These are phyloP conservation scores for Anthoceros angustus DNA, from an alignment of 225 moss, liverwort and hornwort species.

Conservation along the genomic window DNA sequence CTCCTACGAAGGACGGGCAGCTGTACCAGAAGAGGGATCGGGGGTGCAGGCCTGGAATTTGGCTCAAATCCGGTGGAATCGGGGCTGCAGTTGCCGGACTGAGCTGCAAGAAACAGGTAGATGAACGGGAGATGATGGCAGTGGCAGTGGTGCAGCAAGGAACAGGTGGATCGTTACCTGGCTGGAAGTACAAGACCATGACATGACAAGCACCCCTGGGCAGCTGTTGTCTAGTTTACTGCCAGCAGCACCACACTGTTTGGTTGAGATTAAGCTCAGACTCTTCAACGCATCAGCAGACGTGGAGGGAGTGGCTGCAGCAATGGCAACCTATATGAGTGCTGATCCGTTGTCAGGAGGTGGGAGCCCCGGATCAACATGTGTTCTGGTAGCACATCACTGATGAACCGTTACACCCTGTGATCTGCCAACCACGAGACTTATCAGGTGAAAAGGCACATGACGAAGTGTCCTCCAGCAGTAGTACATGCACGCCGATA, in stretches of 20 bases:
- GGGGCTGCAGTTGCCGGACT: too few species aligned
- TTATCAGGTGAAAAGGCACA: neutral
- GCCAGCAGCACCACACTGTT: neutral
- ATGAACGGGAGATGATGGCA: neutral
- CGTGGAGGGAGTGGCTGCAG: neutral
- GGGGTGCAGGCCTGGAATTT: too few species aligned
- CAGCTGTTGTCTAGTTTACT: constrained; percentile 80
- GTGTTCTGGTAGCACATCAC: constrained; percentile 58
- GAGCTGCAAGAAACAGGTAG: neutral
- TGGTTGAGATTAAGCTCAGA: neutral
- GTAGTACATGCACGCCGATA: neutral
- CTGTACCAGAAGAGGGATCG: too few species aligned
- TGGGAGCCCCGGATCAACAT: constrained; percentile 55
- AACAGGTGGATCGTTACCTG: constrained; percentile 28
- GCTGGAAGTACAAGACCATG: constrained; percentile 71
- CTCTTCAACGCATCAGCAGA: neutral
- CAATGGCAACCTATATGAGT: constrained; percentile 39
- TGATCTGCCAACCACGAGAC: constrained; percentile 28
- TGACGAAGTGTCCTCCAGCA: neutral
- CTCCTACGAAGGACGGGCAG: too few species aligned
- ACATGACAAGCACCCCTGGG: constrained; percentile 65
- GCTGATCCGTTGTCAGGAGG: constrained; percentile 79
- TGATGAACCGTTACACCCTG: constrained; percentile 66
- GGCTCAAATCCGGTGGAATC: too few species aligned
- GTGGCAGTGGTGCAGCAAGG: neutral